Conservation (phyloP, 179 eudicot species). For the Beta macrorhiza region DNA sequence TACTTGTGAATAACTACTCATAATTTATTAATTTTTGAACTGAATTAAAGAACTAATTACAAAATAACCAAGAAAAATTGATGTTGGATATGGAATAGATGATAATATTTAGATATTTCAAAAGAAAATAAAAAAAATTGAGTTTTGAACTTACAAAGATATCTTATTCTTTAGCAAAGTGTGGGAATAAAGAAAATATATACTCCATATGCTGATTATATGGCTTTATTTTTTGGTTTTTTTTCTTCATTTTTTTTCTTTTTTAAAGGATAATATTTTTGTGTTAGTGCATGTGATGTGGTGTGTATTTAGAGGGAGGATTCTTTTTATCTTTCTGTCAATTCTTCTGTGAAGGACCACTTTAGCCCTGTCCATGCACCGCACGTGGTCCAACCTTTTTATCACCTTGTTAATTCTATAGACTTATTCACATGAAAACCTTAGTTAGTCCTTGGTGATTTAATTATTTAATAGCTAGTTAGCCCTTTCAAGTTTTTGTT, state of each 20-base stretch:
- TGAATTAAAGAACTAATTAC: no score
- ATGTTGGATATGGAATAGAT: no score
- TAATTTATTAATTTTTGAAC: no score
- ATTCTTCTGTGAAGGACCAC: conserved; percentile 36
- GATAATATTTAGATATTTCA: no score
- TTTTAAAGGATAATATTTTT: neutral
- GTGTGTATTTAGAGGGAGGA: conserved; percentile 30
- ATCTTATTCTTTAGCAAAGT: no score
- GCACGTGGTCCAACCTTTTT: conserved; percentile 40
- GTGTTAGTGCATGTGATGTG: conserved; percentile 35
- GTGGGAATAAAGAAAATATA: no score
- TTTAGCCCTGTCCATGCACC: conserved; percentile 37
- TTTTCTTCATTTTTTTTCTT: neutral
- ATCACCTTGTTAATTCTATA: conserved; percentile 11
- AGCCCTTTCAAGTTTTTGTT: conserved; percentile 10
- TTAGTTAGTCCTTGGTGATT: neutral
- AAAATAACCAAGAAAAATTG: no score
- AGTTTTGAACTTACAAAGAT: no score
- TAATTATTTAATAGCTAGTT: conserved; percentile 4
- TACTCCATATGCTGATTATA: neutral
- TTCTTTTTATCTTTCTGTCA: conserved; percentile 36
- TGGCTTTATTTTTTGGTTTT: neutral
- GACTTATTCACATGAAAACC: conserved; percentile 31
- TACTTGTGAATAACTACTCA: no score
- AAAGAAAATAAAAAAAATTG: no score